Percentiles rank a stretch among this genome's conserved stretches.
Evolutionary conservation across 352 stramenopile genomes (phyloP).

Genomic region (Pythium grandisporangium): DNA sequence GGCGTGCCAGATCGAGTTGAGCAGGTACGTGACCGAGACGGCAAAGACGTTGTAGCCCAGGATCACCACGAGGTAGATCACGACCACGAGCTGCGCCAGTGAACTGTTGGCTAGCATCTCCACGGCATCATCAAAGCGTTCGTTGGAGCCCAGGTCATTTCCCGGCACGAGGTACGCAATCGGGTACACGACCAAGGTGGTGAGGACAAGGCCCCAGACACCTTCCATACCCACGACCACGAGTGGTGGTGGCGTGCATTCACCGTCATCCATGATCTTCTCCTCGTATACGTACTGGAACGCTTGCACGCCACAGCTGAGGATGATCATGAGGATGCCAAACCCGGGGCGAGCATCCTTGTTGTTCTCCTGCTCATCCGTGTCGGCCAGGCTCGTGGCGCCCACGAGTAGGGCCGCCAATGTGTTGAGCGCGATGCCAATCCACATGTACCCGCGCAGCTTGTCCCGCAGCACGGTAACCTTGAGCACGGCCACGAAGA

Average conservation of each 20-base stretch:
- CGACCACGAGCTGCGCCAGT: constrained; percentile 49
- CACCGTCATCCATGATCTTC: constrained; percentile 94
- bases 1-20: constrained; percentile 97
- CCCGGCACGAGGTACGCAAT: constrained; percentile 88
- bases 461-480: constrained; percentile 89
- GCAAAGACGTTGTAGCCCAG: constrained; percentile 96
- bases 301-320: constrained; percentile 92
- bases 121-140: constrained; percentile 81
- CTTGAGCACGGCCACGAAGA: constrained; percentile 96
- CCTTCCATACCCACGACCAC: constrained; percentile 95
- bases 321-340: constrained; percentile 91
- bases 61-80: constrained; percentile 91
- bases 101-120: constrained; percentile 62
- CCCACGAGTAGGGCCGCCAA: constrained; percentile 90
- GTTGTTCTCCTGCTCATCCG: constrained; percentile 55
- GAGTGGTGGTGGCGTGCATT: constrained; percentile 88
- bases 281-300: constrained; percentile 98
- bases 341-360: constrained; percentile 67
- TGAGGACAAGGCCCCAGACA: constrained; percentile 93
- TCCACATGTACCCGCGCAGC: constrained; percentile 93
- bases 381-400: constrained; percentile 87
- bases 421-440: constrained; percentile 94
- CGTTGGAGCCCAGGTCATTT: constrained; percentile 91
- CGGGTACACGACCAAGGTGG: constrained; percentile 91
- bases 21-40: constrained; percentile 93